phyloP scores from a whole-genome alignment of 441 rosid genomes.

The Erodium moschatum region DNA sequence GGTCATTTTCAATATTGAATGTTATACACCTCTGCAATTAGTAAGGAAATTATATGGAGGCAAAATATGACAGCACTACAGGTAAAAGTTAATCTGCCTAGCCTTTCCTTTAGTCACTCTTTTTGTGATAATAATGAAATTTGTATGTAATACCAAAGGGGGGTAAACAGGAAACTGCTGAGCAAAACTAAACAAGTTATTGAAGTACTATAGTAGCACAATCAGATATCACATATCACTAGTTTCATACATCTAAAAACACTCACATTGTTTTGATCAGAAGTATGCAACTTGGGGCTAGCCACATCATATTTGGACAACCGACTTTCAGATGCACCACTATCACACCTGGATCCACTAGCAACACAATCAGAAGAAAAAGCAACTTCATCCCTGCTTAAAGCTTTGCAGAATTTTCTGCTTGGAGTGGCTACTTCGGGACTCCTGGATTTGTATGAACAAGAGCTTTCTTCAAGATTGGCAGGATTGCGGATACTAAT shows the following conservation, averaged over 20 bases:
- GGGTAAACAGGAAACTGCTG: neutral
- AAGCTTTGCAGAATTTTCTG: slow-evolving; percentile 33
- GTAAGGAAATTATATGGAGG: slow-evolving; percentile 20
- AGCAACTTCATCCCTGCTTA: slow-evolving; percentile 31
- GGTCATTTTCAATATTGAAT: slow-evolving; percentile 49
- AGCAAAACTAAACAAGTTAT: neutral
- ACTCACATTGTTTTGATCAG: slow-evolving; percentile 44
- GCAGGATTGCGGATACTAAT: slow-evolving; percentile 32
- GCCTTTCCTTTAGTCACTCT: slow-evolving; percentile 8
- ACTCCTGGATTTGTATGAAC: slow-evolving; percentile 44
- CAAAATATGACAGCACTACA: slow-evolving; percentile 5
- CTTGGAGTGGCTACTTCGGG: slow-evolving; percentile 30
- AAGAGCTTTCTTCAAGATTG: slow-evolving; percentile 57
- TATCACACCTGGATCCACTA: slow-evolving; percentile 41
- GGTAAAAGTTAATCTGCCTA: slow-evolving; percentile 8
- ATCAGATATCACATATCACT: slow-evolving; percentile 9
- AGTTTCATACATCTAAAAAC: neutral
- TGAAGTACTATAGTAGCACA: slow-evolving; percentile 2
- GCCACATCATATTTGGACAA: slow-evolving; percentile 28
- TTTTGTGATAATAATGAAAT: neutral
- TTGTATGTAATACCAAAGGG: slow-evolving; percentile 2
- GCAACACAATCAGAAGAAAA: slow-evolving; percentile 32
- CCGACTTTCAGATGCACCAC: slow-evolving; percentile 34
- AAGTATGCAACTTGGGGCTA: slow-evolving; percentile 33
- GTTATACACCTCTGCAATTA: slow-evolving; percentile 45